Base-by-base conservation (phyloP, 176 grass and related monocot genomes). In the Bonia amplexicaulis region DNA sequence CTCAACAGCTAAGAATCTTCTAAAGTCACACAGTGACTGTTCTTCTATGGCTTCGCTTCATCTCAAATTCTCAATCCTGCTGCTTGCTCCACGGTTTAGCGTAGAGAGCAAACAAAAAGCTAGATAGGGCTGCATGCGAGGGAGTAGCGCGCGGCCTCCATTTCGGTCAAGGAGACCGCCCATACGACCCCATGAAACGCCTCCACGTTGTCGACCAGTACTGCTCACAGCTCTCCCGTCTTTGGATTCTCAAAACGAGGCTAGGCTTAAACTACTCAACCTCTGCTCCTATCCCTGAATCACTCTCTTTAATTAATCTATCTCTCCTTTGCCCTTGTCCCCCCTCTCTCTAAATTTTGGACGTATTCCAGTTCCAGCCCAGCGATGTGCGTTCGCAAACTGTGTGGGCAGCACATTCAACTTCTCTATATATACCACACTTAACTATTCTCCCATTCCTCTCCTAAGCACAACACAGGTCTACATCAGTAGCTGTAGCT, bases 141-240 rank as follows among this genome's bases (percentile, higher is more conserved):
- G 77, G 86, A 85, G 72, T 78, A 78, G 65, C 81, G n/a, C n/a
- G n/a, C n/a, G 78, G 82, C 86, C 90, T 44, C 76, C 78, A 79
- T 74, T 86, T 72, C 41, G 86, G 90, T 92, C 90, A 92, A 92
- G 86, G 59, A 85, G 90, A 92, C 90, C 90, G 86, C 78, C 90
- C 90, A 79, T 60, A 20, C 66, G 65, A 72, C 66, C 86, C 86
- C 86, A 53, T 89, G 78, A 47, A 83, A 62, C 72, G 79, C 86
- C 83, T 92, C 90, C 86, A 89, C 89, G 90, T 92, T 92, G 90
- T 92, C 86, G 78, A 6, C 90, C 90, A 81, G 81, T 83, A 82
- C 81, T 40, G 44, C 77, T 45, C 71, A 23, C 54, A 11, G 5
- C 60, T 20, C 60, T 25, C 33, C 5, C 63, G 22, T 52, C 86